Base-by-base conservation (phyloP, 176 grass and related monocot genomes). In the Raddia distichophylla region DNA sequence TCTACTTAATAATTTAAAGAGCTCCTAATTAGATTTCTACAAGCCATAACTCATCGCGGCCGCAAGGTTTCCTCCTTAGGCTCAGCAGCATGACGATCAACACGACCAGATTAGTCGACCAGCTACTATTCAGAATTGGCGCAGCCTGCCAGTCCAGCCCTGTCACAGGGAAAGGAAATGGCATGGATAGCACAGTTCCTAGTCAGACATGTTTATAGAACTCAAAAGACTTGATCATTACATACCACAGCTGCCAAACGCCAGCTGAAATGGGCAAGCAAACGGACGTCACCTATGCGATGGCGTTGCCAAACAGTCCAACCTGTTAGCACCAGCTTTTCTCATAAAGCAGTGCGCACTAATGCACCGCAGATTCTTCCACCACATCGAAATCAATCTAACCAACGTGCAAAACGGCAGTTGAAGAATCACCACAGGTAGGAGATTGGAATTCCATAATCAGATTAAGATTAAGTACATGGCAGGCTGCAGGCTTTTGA, bases 321-420 rank as follows among this genome's bases (percentile, higher is more conserved):
- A 53, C n/a, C 17, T 73, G 77, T 67, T 20, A 55, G 48, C 57
- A 8, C 32, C 78, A 35, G 43, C 63, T 72, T 80, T 85, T 53
- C 27, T 16, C 33, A 15, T 60, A 82, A 82, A 90, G 73, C 34
- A 3, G 15, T 4, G 22, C 83, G 67, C 74, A 73, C 83, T 82
- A 27, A 33, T 34, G 56, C 61, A 43, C 8, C 8, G 55, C 75
- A 60, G 73, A 82, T 82, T 82, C 83, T 82, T 62, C 16, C 74
- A 50, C 10, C 74, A 49, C 60, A 33, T 63, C 74, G 68, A 86
- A 60, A 83, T 78, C 67, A 35, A 67, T 44, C 74, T 14, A 74
- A 74, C 37, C 37, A 58, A 65, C 64, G 50, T 17, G 67, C 65
- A 66, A 64, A 49, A 81, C 3, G 27, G 44, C 40, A 85, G 48